Evolutionary conservation across 805 yeast species (phyloP).

Genomic region (Sugiyamaella lignohabitans): DNA sequence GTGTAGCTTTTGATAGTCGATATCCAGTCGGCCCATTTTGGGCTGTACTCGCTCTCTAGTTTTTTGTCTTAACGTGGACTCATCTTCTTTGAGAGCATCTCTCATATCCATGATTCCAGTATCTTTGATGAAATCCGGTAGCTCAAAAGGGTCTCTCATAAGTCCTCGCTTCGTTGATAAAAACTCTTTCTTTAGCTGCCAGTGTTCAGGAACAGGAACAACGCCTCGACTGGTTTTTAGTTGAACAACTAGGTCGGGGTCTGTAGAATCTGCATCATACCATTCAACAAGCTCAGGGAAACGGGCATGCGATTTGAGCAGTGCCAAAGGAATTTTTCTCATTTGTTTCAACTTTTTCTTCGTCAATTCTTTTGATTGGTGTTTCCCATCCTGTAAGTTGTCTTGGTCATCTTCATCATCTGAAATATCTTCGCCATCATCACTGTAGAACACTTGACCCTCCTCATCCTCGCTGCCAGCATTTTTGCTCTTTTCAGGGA

Average conservation of each 20-base stretch:
- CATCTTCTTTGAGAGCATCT: slow-evolving; percentile 46
- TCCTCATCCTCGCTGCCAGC: slow-evolving; percentile 5
- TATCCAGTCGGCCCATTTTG: slow-evolving; percentile 74
- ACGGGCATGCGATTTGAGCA: slow-evolving; percentile 52
- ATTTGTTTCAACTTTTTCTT: slow-evolving; percentile 47
- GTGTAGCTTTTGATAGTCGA: slow-evolving; percentile 74
- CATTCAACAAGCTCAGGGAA: slow-evolving; percentile 77
- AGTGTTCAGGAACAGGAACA: slow-evolving; percentile 76
- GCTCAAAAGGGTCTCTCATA: slow-evolving; percentile 63
- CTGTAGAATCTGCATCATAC: slow-evolving; percentile 79
- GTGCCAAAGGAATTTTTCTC: slow-evolving; percentile 58
- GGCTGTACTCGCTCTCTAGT: slow-evolving; percentile 86
- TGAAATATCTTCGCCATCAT: slow-evolving; percentile 23
- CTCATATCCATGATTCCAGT: slow-evolving; percentile 90
- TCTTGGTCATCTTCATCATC: slow-evolving; percentile 23
- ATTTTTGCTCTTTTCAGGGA: slow-evolving; percentile 2
- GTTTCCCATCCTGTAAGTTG: neutral
- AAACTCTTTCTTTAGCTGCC: slow-evolving; percentile 76
- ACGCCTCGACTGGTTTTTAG: slow-evolving; percentile 60
- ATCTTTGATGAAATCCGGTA: slow-evolving; percentile 70
- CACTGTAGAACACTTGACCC: slow-evolving; percentile 32
- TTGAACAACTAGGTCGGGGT: slow-evolving; percentile 59
- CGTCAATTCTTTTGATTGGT: slow-evolving; percentile 25
- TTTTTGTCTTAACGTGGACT: slow-evolving; percentile 55
- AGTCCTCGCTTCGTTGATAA: slow-evolving; percentile 58